phyloP scores from a whole-genome alignment of 805 yeast species.

The Middelhovenomyces tepae region DNA sequence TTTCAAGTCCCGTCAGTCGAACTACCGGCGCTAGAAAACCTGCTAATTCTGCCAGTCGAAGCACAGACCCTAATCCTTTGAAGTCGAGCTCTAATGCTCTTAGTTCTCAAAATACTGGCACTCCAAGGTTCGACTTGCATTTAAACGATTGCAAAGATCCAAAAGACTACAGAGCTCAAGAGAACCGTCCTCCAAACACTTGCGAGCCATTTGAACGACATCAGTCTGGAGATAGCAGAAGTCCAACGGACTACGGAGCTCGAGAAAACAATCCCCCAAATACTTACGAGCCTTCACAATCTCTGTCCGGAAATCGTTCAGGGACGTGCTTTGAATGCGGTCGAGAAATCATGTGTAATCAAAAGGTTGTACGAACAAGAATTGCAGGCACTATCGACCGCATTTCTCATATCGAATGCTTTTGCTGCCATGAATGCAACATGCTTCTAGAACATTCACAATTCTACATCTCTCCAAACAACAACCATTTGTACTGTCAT shows the following conservation, averaged over 20 bases:
- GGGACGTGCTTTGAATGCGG: constrained; percentile 27
- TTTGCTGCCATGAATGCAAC: constrained; percentile 16
- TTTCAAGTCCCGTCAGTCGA: too few relatives aligned
- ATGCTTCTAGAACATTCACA: constrained; percentile 18
- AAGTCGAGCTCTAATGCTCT: not conserved
- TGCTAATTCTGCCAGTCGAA: not conserved
- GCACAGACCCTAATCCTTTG: not conserved
- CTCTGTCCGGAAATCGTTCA: constrained; percentile 6
- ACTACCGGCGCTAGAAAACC: not conserved
- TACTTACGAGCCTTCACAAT: not conserved
- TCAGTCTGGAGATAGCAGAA: not conserved
- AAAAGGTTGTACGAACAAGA: constrained; percentile 19
- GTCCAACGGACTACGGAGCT: not conserved
- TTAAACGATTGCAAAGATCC: not conserved
- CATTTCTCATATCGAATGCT: constrained; percentile 16
- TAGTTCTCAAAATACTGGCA: not conserved
- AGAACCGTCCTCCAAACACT: not conserved
- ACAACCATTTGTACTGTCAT: constrained; percentile 23
- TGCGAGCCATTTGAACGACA: not conserved
- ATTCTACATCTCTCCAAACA: constrained; percentile 14
- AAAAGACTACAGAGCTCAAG: not conserved
- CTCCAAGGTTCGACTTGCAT: constrained; percentile 1
- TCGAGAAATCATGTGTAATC: constrained; percentile 10
- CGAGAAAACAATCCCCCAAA: not conserved
- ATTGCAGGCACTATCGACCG: constrained; percentile 13